These are phyloP conservation scores for Wickerhamiella kazuoi DNA, from an alignment of 805 yeast species.

Conservation along the genomic window DNA sequence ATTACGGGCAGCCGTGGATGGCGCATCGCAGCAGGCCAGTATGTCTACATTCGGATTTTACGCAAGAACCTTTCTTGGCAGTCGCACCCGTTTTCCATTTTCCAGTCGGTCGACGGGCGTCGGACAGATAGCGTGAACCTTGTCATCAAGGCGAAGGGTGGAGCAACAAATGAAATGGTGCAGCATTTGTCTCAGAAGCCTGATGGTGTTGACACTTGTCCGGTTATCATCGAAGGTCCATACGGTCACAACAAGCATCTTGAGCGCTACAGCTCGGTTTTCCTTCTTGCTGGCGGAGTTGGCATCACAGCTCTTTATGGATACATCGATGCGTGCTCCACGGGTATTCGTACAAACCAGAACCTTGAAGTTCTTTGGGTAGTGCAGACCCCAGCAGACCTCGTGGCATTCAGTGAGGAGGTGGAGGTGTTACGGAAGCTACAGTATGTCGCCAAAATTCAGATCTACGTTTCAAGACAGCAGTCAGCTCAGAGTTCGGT, in stretches of 20 bases:
- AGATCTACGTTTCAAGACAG: slow-evolving; percentile 1
- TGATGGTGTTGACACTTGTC: slow-evolving; percentile 17
- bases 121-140: slow-evolving; percentile 27
- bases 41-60: slow-evolving; percentile 37
- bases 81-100: slow-evolving; percentile 51
- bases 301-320: slow-evolving; percentile 43
- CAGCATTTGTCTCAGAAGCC: slow-evolving; percentile 20
- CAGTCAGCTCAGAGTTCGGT: background rate
- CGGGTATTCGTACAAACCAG: slow-evolving; percentile 7
- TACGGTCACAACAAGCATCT: slow-evolving; percentile 33
- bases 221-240: slow-evolving; percentile 42
- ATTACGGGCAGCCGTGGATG: slow-evolving; percentile 28
- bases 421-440: slow-evolving; percentile 25
- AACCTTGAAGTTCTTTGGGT: slow-evolving; percentile 14
- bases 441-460: slow-evolving; percentile 13
- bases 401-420: slow-evolving; percentile 35
- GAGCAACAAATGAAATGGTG: slow-evolving; percentile 30
- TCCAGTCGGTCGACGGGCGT: slow-evolving; percentile 17
- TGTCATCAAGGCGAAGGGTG: slow-evolving; percentile 35
- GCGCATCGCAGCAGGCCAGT: slow-evolving; percentile 39
- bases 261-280: slow-evolving; percentile 25
- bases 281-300: slow-evolving; percentile 46
- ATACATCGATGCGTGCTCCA: slow-evolving; percentile 24
- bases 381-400: slow-evolving; percentile 21
- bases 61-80: slow-evolving; percentile 43